These are phyloP conservation scores for Kappamyces sp. DNA, from an alignment of 192 early-diverging fungal species.

Conservation along the genomic window DNA sequence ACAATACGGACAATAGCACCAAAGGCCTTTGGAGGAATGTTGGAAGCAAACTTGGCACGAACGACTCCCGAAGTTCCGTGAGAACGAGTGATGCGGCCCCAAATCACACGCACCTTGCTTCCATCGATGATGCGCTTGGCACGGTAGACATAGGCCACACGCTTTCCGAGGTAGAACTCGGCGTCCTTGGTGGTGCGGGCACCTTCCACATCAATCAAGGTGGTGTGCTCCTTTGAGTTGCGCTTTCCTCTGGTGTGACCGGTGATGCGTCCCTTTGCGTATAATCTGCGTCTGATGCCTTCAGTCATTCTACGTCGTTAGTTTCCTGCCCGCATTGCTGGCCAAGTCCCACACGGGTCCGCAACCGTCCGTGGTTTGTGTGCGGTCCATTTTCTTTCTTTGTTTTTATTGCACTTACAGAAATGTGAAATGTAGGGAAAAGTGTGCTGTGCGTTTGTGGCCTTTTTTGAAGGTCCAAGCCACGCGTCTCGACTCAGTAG, in stretches of 20 bases:
- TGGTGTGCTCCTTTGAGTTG: conserved; percentile 83
- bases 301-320: too few relatives aligned
- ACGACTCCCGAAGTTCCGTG: conserved; percentile 96
- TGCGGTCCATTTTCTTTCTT: too few relatives aligned
- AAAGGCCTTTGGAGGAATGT: conserved; percentile 92
- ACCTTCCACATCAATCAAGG: conserved; percentile 90
- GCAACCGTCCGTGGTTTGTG: too few relatives aligned
- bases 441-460: too few relatives aligned
- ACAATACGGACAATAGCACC: conserved; percentile 88
- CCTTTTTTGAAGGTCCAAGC: too few relatives aligned
- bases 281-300: conserved; percentile 70
- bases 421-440: too few relatives aligned
- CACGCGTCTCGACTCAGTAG: too few relatives aligned
- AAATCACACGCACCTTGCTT: conserved; percentile 92
- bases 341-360: too few relatives aligned
- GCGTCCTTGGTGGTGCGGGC: conserved; percentile 84
- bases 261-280: conserved; percentile 95
- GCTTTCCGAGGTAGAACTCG: conserved; percentile 97
- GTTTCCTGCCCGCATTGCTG: too few relatives aligned
- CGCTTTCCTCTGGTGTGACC: conserved; percentile 91
- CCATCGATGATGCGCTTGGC: conserved; percentile 84
- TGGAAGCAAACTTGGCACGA: conserved; percentile 93
- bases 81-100: conserved; percentile 91
- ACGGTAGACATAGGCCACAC: conserved; percentile 95
- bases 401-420: too few relatives aligned